These are phyloP conservation scores for Leccinum holopus DNA, from an alignment of 1,284 basidiomycete genomes.

Conservation along the genomic window DNA sequence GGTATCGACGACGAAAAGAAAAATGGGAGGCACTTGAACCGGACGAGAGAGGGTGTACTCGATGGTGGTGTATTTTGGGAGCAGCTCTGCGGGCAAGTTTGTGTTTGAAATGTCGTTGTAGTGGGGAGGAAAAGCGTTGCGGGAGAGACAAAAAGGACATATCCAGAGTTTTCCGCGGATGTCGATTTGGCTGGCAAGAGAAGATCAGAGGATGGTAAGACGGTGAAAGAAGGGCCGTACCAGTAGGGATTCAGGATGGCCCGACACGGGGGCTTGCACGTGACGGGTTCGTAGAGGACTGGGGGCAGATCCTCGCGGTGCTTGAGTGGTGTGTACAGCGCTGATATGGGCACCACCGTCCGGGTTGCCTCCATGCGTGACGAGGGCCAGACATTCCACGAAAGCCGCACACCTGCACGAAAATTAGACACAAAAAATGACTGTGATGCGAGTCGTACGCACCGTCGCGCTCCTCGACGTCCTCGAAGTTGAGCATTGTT, in stretches of 20 bases:
- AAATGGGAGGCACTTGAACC: constrained; percentile 91
- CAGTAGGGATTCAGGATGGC: constrained; percentile 98
- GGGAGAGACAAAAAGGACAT: constrained; percentile 96
- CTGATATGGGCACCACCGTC: constrained; percentile 97
- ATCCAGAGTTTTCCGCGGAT: constrained; percentile 99
- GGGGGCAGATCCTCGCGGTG: constrained; percentile 93
- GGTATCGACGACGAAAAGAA: constrained; percentile 97
- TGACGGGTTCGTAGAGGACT: constrained; percentile 97
- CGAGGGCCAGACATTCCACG: constrained; percentile 99
- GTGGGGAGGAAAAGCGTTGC: constrained; percentile 97
- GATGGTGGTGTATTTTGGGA: constrained; percentile 99
- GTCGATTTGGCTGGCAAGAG: constrained; percentile 83
- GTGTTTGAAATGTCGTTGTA: constrained; percentile 99
- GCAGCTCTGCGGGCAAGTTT: constrained; percentile 92
- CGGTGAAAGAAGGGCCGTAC: constrained; percentile 42
- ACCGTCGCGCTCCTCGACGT: constrained; percentile 67
- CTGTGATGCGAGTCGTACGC: constrained; percentile 16
- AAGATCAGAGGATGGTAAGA: constrained; percentile 5
- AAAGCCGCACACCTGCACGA: constrained; percentile 76
- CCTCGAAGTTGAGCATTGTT: constrained; percentile 52
- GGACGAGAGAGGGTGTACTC: constrained; percentile 96
- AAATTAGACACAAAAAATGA: not conserved
- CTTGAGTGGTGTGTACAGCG: constrained; percentile 97
- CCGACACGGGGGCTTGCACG: constrained; percentile 96
- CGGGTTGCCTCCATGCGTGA: constrained; percentile 97